Conservation (phyloP, 768 basidiomycete species). For the Serendipita sp. region DNA sequence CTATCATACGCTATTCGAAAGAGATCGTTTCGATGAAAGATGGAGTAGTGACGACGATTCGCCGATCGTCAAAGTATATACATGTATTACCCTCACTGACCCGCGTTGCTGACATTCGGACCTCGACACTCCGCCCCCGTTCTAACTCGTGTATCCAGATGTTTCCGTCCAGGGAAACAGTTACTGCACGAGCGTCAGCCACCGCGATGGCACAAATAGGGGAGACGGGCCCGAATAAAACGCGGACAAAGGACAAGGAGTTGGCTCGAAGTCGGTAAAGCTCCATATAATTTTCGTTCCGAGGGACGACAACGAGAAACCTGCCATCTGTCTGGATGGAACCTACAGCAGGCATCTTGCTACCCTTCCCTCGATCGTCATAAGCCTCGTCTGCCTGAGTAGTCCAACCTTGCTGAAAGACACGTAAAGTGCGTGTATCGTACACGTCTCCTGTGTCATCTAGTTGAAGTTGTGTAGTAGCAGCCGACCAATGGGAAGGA, state of each 20-base stretch:
- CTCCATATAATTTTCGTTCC: neutral
- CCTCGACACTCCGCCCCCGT: neutral
- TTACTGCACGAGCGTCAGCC: neutral
- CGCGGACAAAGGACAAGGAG: neutral
- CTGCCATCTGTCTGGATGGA: neutral
- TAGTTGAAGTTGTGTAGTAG: neutral
- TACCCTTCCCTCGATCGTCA: neutral
- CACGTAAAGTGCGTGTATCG: neutral
- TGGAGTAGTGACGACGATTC: neutral
- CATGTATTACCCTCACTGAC: too few species aligned
- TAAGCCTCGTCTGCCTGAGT: neutral
- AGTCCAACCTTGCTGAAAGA: neutral
- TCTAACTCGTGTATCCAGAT: neutral
- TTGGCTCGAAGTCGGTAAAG: neutral
- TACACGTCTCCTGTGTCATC: neutral
- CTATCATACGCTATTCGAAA: neutral
- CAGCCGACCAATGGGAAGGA: conserved; percentile 3
- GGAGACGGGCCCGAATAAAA: neutral
- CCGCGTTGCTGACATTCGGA: neutral
- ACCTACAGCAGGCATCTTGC: neutral
- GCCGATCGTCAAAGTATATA: neutral
- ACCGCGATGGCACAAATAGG: neutral
- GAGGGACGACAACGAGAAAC: neutral
- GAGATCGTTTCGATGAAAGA: neutral
- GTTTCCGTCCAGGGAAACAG: neutral